Conservation (phyloP, 495 filamentous ascomycete species). For the Talaromyces proteolyticus region DNA sequence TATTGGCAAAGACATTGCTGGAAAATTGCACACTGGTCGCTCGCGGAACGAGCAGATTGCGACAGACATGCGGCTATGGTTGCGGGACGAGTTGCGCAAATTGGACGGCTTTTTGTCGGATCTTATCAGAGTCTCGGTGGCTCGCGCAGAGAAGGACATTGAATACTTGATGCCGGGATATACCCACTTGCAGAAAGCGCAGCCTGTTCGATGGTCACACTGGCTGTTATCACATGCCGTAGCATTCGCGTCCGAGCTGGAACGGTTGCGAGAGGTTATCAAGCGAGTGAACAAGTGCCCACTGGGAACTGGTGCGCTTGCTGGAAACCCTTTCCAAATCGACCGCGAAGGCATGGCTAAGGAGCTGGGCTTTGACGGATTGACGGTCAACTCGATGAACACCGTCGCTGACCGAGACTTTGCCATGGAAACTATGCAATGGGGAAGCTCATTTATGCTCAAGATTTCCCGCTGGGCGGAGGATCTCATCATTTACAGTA, state of each 20-base stretch:
- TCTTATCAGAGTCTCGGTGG: constrained; percentile 65
- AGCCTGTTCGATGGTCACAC: constrained; percentile 85
- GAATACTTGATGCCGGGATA: constrained; percentile 62
- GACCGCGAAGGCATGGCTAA: constrained; percentile 83
- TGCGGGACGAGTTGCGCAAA: constrained; percentile 67
- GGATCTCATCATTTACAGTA: constrained; percentile 85
- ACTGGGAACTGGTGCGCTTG: constrained; percentile 79
- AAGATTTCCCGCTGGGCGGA: constrained; percentile 85
- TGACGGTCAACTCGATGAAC: constrained; percentile 80
- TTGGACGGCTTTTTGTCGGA: constrained; percentile 65
- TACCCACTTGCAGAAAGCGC: constrained; percentile 88
- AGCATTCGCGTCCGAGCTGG: constrained; percentile 70
- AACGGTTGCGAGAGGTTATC: constrained; percentile 71
- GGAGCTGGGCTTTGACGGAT: constrained; percentile 80
- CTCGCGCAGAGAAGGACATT: constrained; percentile 74
- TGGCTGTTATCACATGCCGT: constrained; percentile 78
- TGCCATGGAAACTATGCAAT: constrained; percentile 85
- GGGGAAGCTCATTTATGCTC: constrained; percentile 76
- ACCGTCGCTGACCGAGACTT: constrained; percentile 86
- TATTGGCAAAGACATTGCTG: constrained; percentile 78
- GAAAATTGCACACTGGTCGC: constrained; percentile 90
- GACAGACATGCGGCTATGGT: constrained; percentile 91
- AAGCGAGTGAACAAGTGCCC: constrained; percentile 72
- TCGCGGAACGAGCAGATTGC: constrained; percentile 92
- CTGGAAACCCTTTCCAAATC: constrained; percentile 88